Percentiles rank a stretch among this genome's conserved stretches.
phyloP scores from a whole-genome alignment of 1,284 basidiomycete species.

The Cerrena zonata region DNA sequence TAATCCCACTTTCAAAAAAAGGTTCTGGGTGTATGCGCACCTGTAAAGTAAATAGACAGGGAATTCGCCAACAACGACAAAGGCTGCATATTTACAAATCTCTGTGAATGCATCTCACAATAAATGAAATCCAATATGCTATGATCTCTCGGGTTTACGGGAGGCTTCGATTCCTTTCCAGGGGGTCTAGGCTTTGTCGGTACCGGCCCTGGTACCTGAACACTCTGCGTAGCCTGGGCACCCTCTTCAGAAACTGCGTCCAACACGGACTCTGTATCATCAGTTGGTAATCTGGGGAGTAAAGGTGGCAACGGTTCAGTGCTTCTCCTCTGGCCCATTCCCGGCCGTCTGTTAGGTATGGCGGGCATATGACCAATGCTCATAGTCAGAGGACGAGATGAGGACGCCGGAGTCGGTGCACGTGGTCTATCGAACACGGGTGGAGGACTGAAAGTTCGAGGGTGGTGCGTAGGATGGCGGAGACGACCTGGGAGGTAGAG shows the following conservation, averaged over 20 bases:
- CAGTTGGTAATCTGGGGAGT: conserved; percentile 3
- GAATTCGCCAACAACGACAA: conserved; percentile 54
- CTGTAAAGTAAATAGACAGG: conserved; percentile 54
- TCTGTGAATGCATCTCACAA: conserved; percentile 55
- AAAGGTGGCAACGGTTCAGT: conserved; percentile 4
- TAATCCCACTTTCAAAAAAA: too few species aligned
- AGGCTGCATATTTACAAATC: conserved; percentile 62
- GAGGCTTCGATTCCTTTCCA: conserved; percentile 13
- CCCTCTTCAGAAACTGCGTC: not conserved
- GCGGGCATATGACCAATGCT: not conserved
- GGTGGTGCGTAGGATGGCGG: not conserved
- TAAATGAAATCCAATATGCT: conserved; percentile 59
- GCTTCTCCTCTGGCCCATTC: conserved; percentile 1
- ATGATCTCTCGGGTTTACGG: conserved; percentile 61
- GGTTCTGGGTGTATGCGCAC: conserved; percentile 29
- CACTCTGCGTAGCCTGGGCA: too few species aligned
- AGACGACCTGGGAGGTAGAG: conserved; percentile 58
- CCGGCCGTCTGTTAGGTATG: not conserved
- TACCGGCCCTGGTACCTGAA: not conserved
- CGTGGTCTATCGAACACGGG: conserved; percentile 3
- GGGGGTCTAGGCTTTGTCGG: not conserved
- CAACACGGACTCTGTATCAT: not conserved
- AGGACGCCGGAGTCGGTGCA: conserved; percentile 4
- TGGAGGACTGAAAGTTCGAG: conserved; percentile 4
- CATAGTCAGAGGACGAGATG: not conserved